Percentiles rank a stretch among this genome's conserved stretches.
These are phyloP conservation scores for Phlegmacium glaucopus DNA, from an alignment of 768 basidiomycete species.

Conservation along the genomic window DNA sequence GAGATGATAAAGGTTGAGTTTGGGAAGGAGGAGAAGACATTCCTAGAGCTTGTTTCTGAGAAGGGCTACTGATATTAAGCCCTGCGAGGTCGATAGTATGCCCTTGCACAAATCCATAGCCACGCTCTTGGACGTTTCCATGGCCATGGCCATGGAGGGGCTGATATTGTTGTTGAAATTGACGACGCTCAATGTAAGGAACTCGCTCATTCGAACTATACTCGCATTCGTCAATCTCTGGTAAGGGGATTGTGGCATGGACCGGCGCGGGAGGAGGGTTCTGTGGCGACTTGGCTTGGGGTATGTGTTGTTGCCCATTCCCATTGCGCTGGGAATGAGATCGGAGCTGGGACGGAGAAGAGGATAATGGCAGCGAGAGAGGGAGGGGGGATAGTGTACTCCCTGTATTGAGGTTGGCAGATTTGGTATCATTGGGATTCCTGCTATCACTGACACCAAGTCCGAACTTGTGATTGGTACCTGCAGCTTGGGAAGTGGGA, in stretches of 20 bases:
- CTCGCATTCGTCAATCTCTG: conserved; percentile 19
- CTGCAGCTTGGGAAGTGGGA: not conserved
- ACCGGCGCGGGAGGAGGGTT: conserved; percentile 28
- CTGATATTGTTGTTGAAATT: conserved; percentile 2
- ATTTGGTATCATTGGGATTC: not conserved
- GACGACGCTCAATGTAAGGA: conserved; percentile 8
- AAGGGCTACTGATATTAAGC: not conserved
- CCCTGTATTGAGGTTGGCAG: not conserved
- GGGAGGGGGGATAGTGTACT: conserved; percentile 16
- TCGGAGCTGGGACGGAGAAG: conserved; percentile 5
- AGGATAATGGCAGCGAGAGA: conserved; percentile 5
- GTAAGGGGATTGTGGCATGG: conserved; percentile 31
- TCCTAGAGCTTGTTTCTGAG: conserved; percentile 5
- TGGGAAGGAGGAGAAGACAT: conserved; percentile 9
- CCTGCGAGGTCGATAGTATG: not conserved
- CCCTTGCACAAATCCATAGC: not conserved
- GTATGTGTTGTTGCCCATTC: conserved; percentile 4
- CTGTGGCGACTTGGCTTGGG: conserved; percentile 5
- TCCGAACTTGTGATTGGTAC: not conserved
- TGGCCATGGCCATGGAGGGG: not conserved
- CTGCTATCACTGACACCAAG: conserved; percentile 2
- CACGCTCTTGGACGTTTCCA: not conserved
- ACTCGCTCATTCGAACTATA: conserved; percentile 11
- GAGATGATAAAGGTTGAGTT: conserved; percentile 9
- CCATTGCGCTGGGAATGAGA: conserved; percentile 1